Conservation (phyloP, 164 flowering plant genomes). For the Malania oleifera region DNA sequence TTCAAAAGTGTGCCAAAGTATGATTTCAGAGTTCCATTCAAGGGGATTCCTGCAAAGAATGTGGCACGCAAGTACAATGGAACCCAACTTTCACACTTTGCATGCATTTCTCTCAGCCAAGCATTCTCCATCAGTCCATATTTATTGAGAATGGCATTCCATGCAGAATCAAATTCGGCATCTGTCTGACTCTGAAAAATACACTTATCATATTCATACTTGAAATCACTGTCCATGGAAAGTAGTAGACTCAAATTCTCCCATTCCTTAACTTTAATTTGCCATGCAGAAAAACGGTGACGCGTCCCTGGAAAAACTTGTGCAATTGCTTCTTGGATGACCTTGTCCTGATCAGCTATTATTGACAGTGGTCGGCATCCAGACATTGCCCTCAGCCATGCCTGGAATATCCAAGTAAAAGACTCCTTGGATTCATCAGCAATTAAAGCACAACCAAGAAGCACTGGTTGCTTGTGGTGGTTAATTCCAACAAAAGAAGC, state of each 20-base stretch:
- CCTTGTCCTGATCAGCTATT: slow-evolving; percentile 53
- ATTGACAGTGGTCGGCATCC: slow-evolving; percentile 45
- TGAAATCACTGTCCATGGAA: slow-evolving; percentile 27
- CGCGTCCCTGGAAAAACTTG: slow-evolving; percentile 42
- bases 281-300: slow-evolving; percentile 53
- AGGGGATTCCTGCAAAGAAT: slow-evolving; percentile 56
- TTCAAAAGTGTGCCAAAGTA: slow-evolving; percentile 34
- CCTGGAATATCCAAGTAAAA: slow-evolving; percentile 45
- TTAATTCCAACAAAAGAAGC: slow-evolving; percentile 56
- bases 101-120: slow-evolving; percentile 50
- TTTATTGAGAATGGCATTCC: slow-evolving; percentile 38
- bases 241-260: slow-evolving; percentile 28
- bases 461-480: slow-evolving; percentile 54
- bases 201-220: slow-evolving; percentile 43
- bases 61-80: slow-evolving; percentile 37
- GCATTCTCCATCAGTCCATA: slow-evolving; percentile 34
- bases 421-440: slow-evolving; percentile 52
- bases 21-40: slow-evolving; percentile 31
- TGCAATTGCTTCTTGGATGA: slow-evolving; percentile 42
- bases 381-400: slow-evolving; percentile 55
- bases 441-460: slow-evolving; percentile 55
- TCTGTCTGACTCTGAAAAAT: slow-evolving; percentile 36
- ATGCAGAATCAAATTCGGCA: slow-evolving; percentile 40
- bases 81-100: slow-evolving; percentile 49
- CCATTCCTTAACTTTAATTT: slow-evolving; percentile 35